Base-by-base conservation (phyloP, 305 asterid species). In the Solanum hybrid region DNA sequence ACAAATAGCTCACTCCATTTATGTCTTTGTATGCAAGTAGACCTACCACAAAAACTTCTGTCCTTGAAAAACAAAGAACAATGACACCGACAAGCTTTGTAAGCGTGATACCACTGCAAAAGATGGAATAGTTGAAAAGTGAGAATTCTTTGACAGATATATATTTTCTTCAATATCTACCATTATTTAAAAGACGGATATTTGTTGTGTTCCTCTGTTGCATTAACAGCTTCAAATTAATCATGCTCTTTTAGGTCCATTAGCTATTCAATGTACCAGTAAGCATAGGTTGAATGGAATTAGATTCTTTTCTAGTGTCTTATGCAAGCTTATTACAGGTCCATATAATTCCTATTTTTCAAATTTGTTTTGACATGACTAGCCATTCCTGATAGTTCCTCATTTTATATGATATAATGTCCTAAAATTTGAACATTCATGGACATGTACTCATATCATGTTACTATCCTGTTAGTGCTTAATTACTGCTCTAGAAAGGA, bases 61-160 rank as follows among this genome's bases (percentile, higher is more conserved):
- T 94, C 93, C 95, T 94, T 3, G 99, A 95, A 91, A 97, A 97
- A 92, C 96, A 94, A 35, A 97, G 94, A 72, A 97, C 99, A 34
- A 97, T 94, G 92, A 97, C 99, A 15, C 99, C 99, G 1, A 97
- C 99, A 13, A 97, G 96, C 96, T 97, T 97, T 5, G 99, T 97
- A 60, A 96, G 98, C 11, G 99, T 97, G 93, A 97, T 97, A 90
- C 99, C 99, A 90, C 99, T 97, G 98, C 93, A 92, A 89, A 36
- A 87, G 56, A 19, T 31, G 77, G 76, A 85, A 37, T 56, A 73
- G 35, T 27, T 80, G 66, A 69, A 38, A 76, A 40, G 81, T 11
- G 88, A 85, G 88, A 85, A 22, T 87, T 26, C 88, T 60, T 17
- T 77, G 69, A 88, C 40, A 92, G 92, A 15, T 45, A 17, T 9